Evolutionary conservation across 306 rosid species (phyloP).

Genomic region (Prinsepia uniflora): DNA sequence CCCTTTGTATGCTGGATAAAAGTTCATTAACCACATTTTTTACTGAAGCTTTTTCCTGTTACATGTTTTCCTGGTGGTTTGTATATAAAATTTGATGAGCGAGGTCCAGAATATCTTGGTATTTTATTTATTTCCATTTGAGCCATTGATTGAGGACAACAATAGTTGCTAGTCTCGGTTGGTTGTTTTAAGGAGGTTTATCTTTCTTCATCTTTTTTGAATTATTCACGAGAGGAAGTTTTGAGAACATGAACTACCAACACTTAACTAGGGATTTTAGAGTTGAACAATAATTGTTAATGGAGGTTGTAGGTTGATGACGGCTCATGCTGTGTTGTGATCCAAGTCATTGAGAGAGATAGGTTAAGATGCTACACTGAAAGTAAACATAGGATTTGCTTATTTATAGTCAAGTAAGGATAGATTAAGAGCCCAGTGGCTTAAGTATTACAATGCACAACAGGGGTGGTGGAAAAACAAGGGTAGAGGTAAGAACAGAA

Average conservation of each 20-base stretch:
- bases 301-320: background rate
- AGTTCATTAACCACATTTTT: background rate
- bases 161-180: too few species aligned
- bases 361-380: background rate
- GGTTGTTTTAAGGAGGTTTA: too few species aligned
- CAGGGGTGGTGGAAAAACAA: background rate
- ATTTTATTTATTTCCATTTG: background rate
- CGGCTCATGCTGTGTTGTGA: background rate
- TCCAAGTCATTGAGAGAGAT: background rate
- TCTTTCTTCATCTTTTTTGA: background rate
- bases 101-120: background rate
- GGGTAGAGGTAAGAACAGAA: too few species aligned
- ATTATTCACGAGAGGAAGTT: background rate
- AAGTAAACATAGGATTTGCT: background rate
- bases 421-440: background rate
- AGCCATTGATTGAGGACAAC: background rate
- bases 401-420: too few species aligned
- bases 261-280: background rate
- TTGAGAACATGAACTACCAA: background rate
- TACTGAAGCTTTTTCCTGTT: background rate
- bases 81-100: background rate
- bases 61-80: background rate
- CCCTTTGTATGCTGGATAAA: background rate
- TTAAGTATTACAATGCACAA: background rate
- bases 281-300: background rate